Evolutionary conservation across 2,329 filamentous ascomycete genomes (phyloP).

Genomic region (Exophiala spinifera): DNA sequence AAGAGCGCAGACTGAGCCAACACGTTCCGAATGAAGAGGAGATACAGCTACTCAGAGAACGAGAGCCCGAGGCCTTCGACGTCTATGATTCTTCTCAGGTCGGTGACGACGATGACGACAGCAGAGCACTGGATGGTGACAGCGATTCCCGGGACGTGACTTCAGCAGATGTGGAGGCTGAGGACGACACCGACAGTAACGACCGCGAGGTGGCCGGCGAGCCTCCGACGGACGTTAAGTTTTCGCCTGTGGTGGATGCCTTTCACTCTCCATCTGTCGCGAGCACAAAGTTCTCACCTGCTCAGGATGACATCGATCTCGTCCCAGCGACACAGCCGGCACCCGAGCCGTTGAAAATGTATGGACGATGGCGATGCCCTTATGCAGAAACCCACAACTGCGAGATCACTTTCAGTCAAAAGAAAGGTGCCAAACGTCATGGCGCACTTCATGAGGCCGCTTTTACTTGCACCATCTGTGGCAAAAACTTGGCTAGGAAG

Average conservation of each 20-base stretch:
- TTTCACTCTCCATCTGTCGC: no score
- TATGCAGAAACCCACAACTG: constrained; percentile 14
- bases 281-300: background rate
- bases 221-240: constrained; percentile 20
- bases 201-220: constrained; percentile 21
- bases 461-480: constrained; percentile 21
- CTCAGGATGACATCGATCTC: background rate
- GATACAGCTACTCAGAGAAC: constrained; percentile 14
- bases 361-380: constrained; percentile 23
- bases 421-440: constrained; percentile 22
- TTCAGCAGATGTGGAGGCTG: background rate
- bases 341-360: background rate
- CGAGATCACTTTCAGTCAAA: constrained; percentile 16
- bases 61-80: constrained; percentile 27
- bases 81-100: constrained; percentile 23
- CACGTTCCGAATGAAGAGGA: constrained; percentile 2
- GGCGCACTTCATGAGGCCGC: constrained; percentile 12
- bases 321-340: background rate
- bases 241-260: no score
- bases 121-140: background rate
- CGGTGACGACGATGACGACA: constrained; percentile 9
- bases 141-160: background rate
- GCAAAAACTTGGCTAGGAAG: constrained; percentile 13
- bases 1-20: constrained; percentile 5
- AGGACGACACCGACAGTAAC: background rate